Evolutionary conservation across 345 rosid species (phyloP).

Genomic region (Orychophragmus violaceus): DNA sequence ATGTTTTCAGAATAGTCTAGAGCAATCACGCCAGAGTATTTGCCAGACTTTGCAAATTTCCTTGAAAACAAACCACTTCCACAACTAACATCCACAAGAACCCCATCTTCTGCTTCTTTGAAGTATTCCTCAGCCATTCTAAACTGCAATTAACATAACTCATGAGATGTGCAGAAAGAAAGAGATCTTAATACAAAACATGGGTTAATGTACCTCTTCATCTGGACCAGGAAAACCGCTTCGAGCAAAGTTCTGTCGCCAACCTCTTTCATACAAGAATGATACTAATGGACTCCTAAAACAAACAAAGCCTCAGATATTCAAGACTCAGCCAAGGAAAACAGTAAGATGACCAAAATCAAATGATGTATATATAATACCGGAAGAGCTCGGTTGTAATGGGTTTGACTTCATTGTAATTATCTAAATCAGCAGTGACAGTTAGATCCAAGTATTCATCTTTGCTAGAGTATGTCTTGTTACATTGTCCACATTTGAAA

Average conservation of each 20-base stretch:
- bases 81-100: conserved; percentile 89
- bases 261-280: conserved; percentile 87
- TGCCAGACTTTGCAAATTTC: conserved; percentile 68
- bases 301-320: not conserved
- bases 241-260: conserved; percentile 77
- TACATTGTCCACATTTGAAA: conserved; percentile 74
- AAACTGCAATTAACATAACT: conserved; percentile 47
- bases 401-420: conserved; percentile 68
- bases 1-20: conserved; percentile 94
- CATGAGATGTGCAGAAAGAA: not conserved
- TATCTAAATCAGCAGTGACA: conserved; percentile 58
- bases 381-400: conserved; percentile 68
- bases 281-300: conserved; percentile 90
- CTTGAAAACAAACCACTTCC: conserved; percentile 95
- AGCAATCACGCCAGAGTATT: conserved; percentile 77
- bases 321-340: not conserved
- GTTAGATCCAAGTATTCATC: conserved; percentile 78
- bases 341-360: not conserved
- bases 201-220: conserved; percentile 53
- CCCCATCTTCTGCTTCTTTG: conserved; percentile 66
- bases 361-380: conserved; percentile 31
- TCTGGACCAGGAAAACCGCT: conserved; percentile 95
- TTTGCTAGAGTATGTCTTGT: conserved; percentile 80
- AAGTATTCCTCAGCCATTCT: conserved; percentile 90
- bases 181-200: not conserved